Evolutionary conservation across 495 filamentous ascomycete genomes (phyloP).

Genomic region (Aspergillus panamensis): DNA sequence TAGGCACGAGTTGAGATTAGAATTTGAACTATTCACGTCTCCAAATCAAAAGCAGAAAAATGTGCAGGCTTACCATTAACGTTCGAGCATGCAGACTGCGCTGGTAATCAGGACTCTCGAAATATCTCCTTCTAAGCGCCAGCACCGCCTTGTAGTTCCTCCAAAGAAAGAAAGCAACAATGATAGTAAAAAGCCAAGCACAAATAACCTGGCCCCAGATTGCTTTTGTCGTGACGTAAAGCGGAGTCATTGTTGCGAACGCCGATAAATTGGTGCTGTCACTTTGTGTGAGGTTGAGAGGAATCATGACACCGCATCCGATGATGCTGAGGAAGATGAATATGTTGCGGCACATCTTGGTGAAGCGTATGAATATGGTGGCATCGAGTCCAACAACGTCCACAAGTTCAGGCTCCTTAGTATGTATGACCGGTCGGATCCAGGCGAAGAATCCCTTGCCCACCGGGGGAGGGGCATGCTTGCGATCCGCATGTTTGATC

Average conservation of each 20-base stretch:
- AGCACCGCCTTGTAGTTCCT: conserved; percentile 77
- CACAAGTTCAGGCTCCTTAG: conserved; percentile 71
- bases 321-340: conserved; percentile 70
- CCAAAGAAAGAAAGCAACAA: conserved; percentile 81
- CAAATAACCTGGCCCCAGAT: conserved; percentile 79
- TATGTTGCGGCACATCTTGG: conserved; percentile 87
- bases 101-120: conserved; percentile 85
- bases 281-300: conserved; percentile 66
- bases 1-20: conserved; percentile 25
- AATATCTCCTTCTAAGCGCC: conserved; percentile 70
- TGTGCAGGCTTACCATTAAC: conserved; percentile 60
- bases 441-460: conserved; percentile 84
- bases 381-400: conserved; percentile 85
- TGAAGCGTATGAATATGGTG: conserved; percentile 82
- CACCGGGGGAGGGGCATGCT: conserved; percentile 87
- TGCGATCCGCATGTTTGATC: conserved; percentile 85
- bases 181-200: conserved; percentile 73
- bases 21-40: background rate
- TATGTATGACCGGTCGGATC: conserved; percentile 70
- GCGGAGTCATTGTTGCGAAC: conserved; percentile 54
- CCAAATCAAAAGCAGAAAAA: background rate
- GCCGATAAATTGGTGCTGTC: conserved; percentile 26
- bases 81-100: conserved; percentile 84
- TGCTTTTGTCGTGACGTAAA: conserved; percentile 40
- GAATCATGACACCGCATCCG: conserved; percentile 77